A percentile compares a stretch with the other conserved stretches of the same genome.
Evolutionary conservation across 768 basidiomycete species (phyloP).

Genomic region (Leccinum truebloodii): DNA sequence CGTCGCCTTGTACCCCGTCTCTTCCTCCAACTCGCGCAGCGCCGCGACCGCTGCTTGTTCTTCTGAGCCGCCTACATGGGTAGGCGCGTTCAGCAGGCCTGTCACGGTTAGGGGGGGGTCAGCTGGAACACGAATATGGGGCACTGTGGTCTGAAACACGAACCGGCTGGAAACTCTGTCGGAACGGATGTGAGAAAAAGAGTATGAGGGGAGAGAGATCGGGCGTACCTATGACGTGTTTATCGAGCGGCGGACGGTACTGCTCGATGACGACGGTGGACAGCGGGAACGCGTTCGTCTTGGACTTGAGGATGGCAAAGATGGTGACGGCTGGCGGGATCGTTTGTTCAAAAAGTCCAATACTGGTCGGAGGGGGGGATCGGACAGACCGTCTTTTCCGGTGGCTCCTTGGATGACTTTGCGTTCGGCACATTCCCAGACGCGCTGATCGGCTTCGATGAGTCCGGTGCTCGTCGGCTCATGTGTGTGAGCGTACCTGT

Average conservation of each 20-base stretch:
- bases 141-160: slow-evolving; percentile 15
- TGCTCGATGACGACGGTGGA: slow-evolving; percentile 90
- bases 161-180: slow-evolving; percentile 60
- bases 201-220: too few relatives aligned
- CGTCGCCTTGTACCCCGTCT: slow-evolving; percentile 82
- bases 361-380: too few relatives aligned
- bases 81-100: slow-evolving; percentile 81
- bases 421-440: slow-evolving; percentile 91
- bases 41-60: slow-evolving; percentile 83
- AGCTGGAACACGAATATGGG: background rate
- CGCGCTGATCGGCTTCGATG: slow-evolving; percentile 44
- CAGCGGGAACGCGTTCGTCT: slow-evolving; percentile 64
- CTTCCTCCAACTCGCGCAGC: slow-evolving; percentile 87
- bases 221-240: slow-evolving; percentile 65
- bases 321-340: slow-evolving; percentile 67
- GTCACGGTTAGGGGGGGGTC: background rate
- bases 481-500: slow-evolving; percentile 44
- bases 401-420: slow-evolving; percentile 77
- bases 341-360: background rate
- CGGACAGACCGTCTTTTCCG: slow-evolving; percentile 72
- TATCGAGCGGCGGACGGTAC: slow-evolving; percentile 85
- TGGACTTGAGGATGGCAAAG: slow-evolving; percentile 76
- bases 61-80: background rate
- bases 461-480: background rate
- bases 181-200: background rate